Evolutionary conservation across 352 stramenopile species (phyloP).

Genomic region (Phytophthora crassamura): DNA sequence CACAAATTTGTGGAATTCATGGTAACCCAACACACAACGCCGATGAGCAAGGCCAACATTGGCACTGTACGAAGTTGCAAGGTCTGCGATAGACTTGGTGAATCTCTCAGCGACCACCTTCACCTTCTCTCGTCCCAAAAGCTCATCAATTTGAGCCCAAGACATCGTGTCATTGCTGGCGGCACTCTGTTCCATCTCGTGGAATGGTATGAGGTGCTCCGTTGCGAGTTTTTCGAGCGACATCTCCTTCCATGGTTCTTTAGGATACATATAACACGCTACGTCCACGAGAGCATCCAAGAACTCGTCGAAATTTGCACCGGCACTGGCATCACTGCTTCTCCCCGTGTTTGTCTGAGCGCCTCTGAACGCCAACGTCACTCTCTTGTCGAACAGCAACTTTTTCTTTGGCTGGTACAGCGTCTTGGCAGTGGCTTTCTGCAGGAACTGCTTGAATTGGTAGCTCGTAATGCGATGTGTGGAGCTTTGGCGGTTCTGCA

Average conservation of each 20-base stretch:
- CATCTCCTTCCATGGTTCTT: constrained; percentile 36
- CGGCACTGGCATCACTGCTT: constrained; percentile 27
- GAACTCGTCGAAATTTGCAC: constrained; percentile 62
- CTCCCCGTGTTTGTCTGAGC: constrained; percentile 20
- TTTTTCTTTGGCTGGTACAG: constrained; percentile 43
- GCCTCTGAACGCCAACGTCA: constrained; percentile 31
- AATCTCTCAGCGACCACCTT: constrained; percentile 49
- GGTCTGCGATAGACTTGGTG: constrained; percentile 43
- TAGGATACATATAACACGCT: constrained; percentile 47
- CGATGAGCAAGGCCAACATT: constrained; percentile 40
- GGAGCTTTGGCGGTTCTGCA: constrained; percentile 61
- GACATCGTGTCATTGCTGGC: constrained; percentile 23
- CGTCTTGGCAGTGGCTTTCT: constrained; percentile 38
- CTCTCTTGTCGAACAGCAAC: constrained; percentile 52
- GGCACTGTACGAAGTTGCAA: constrained; percentile 55
- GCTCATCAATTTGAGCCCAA: constrained; percentile 51
- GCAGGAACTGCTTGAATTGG: constrained; percentile 70
- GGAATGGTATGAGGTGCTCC: constrained; percentile 48
- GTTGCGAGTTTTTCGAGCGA: constrained; percentile 49
- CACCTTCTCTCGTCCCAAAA: constrained; percentile 39
- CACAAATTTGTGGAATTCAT: constrained; percentile 61
- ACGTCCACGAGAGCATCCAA: constrained; percentile 68
- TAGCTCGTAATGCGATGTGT: constrained; percentile 57
- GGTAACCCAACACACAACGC: constrained; percentile 49
- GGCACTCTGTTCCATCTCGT: constrained; percentile 35